Evolutionary conservation across 108 stramenopile genomes (phyloP).

Genomic region (Nitzschia palea): DNA sequence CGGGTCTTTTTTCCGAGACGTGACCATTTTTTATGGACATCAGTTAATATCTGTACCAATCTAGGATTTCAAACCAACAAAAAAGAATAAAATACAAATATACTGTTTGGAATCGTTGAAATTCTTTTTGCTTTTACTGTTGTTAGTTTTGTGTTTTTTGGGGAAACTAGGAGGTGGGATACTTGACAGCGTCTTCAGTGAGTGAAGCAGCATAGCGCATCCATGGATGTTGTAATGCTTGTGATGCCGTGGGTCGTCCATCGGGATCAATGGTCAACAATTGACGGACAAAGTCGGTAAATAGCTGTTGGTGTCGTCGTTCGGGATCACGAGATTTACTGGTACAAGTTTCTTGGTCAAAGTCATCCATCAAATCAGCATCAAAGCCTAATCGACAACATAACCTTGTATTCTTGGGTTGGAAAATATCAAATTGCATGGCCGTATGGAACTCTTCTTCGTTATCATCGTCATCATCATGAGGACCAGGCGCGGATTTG

Average conservation of each 20-base stretch:
- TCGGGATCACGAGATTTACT: constrained; percentile 6
- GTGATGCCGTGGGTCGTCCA: constrained; percentile 67
- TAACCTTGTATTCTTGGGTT: constrained; percentile 75
- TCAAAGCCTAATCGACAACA: constrained; percentile 72
- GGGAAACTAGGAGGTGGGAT: constrained; percentile 42
- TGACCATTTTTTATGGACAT: neutral
- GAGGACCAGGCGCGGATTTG: constrained; percentile 19
- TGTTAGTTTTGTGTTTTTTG: neutral
- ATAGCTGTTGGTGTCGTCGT: constrained; percentile 62
- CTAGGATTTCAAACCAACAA: too few relatives aligned
- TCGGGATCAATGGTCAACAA: constrained; percentile 84
- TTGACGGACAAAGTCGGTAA: constrained; percentile 79
- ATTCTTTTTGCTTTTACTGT: neutral
- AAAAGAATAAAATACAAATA: neutral
- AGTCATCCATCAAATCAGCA: constrained; percentile 58
- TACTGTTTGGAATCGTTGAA: too few relatives aligned
- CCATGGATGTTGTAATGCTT: constrained; percentile 88
- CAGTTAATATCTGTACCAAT: too few relatives aligned
- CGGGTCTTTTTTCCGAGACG: neutral
- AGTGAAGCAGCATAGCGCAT: constrained; percentile 71
- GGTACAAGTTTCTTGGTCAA: constrained; percentile 1
- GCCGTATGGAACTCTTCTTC: constrained; percentile 19
- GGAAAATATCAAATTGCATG: constrained; percentile 62
- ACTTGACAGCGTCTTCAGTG: constrained; percentile 77
- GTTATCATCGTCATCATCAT: constrained; percentile 31